These are phyloP conservation scores for Cryphonectria japonica DNA, from an alignment of 2,329 filamentous ascomycete genomes.

Conservation along the genomic window DNA sequence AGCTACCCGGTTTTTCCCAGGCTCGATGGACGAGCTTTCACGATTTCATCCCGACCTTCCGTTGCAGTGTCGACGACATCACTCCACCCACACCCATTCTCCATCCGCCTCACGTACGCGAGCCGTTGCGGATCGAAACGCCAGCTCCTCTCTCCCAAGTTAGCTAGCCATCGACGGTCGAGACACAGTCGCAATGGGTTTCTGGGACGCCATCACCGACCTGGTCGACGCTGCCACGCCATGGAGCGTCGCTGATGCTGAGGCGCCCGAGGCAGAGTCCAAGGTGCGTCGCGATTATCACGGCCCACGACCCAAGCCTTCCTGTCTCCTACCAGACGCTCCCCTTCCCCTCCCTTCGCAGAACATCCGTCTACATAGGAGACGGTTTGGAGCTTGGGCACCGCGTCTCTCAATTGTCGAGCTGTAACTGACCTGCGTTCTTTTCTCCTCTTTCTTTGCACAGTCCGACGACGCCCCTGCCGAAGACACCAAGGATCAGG, in stretches of 20 bases:
- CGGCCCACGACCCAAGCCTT: not conserved
- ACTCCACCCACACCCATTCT: constrained; percentile 34
- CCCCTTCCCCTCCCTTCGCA: not conserved
- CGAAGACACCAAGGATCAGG: constrained; percentile 36
- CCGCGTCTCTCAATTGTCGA: not conserved
- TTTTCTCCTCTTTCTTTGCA: constrained; percentile 16
- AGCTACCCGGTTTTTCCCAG: constrained; percentile 47
- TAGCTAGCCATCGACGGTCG: constrained; percentile 42
- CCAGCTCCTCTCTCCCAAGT: constrained; percentile 25
- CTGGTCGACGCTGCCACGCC: constrained; percentile 67
- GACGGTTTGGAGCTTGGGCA: not conserved
- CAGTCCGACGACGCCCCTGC: constrained; percentile 44
- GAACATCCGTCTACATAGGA: not conserved
- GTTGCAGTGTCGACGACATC: constrained; percentile 37
- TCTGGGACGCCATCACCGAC: constrained; percentile 68
- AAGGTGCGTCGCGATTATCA: constrained; percentile 42
- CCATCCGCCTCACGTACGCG: constrained; percentile 30
- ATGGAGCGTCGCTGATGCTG: constrained; percentile 67
- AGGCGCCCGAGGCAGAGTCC: constrained; percentile 63
- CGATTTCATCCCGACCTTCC: constrained; percentile 43
- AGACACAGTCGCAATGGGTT: constrained; percentile 59
- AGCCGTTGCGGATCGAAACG: constrained; percentile 35
- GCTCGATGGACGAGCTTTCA: constrained; percentile 36
- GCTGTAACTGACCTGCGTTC: constrained; percentile 6
- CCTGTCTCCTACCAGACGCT: too few relatives aligned